phyloP scores from a whole-genome alignment of 148 eudicot species.

The Nepenthes gracilis region DNA sequence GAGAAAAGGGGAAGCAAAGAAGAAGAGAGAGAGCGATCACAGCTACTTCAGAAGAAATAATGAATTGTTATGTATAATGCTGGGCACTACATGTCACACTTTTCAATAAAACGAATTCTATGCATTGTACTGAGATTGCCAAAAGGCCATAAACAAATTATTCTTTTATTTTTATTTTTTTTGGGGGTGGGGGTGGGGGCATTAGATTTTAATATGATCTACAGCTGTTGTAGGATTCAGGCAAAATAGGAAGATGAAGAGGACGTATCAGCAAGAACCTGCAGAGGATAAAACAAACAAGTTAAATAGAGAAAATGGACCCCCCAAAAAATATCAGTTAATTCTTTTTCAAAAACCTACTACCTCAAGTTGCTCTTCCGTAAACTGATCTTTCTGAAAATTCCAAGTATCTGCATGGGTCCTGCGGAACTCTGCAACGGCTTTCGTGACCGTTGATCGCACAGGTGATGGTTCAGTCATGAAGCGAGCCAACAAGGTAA shows the following conservation, averaged over 20 bases:
- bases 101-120: too few species aligned
- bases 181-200: too few species aligned
- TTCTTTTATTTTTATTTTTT: too few species aligned
- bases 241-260: too few species aligned
- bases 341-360: background rate
- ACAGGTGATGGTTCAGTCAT: constrained; percentile 81
- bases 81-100: too few species aligned
- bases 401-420: constrained; percentile 98
- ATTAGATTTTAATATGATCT: too few species aligned
- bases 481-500: constrained; percentile 66
- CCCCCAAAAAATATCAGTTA: background rate
- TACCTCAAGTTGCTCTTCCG: constrained; percentile 98
- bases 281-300: constrained; percentile 19
- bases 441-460: constrained; percentile 90
- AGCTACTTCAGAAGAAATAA: too few species aligned
- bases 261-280: constrained; percentile 53
- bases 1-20: too few species aligned
- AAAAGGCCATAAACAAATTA: too few species aligned
- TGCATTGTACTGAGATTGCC: too few species aligned
- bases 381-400: constrained; percentile 80
- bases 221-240: constrained; percentile 10
- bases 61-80: too few species aligned
- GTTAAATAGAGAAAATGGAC: background rate
- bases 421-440: constrained; percentile 93
- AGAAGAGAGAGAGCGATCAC: too few species aligned